A percentile compares a stretch with the other conserved stretches of the same genome.
phyloP scores from a whole-genome alignment of 2,329 filamentous ascomycete genomes.

The Xylaria sp. region DNA sequence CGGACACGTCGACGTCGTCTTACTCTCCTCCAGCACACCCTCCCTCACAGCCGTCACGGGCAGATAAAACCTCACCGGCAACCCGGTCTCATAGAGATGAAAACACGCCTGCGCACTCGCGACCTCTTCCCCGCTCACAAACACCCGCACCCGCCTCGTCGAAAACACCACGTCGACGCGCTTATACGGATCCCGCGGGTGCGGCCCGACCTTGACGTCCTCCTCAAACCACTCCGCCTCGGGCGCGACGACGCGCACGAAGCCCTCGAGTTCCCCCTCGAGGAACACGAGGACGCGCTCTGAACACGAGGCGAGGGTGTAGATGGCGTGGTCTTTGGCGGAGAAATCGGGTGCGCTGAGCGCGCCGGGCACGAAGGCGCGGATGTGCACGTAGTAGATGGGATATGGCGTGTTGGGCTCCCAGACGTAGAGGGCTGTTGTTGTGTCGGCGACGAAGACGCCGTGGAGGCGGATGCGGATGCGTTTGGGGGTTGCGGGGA shows the following conservation, averaged over 20 bases:
- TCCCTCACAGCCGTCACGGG: slow-evolving; percentile 47
- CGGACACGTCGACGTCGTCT: slow-evolving; percentile 53
- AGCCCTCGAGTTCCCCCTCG: slow-evolving; percentile 18
- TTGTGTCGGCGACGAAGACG: slow-evolving; percentile 32
- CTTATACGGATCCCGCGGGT: slow-evolving; percentile 64
- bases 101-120: slow-evolving; percentile 42
- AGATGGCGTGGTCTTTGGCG: slow-evolving; percentile 20
- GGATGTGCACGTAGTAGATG: slow-evolving; percentile 31
- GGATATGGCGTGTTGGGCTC: slow-evolving; percentile 34
- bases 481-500: slow-evolving; percentile 29
- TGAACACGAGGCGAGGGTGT: slow-evolving; percentile 8
- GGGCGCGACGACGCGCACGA: slow-evolving; percentile 25
- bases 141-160: slow-evolving; percentile 46
- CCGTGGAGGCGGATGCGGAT: slow-evolving; percentile 31
- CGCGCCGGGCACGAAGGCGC: slow-evolving; percentile 18
- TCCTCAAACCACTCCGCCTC: slow-evolving; percentile 46
- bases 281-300: slow-evolving; percentile 24
- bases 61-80: slow-evolving; percentile 56
- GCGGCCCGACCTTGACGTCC: slow-evolving; percentile 51
- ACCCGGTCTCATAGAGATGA: slow-evolving; percentile 56
- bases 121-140: slow-evolving; percentile 33
- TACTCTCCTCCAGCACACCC: slow-evolving; percentile 43
- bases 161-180: slow-evolving; percentile 57
- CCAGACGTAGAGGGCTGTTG: slow-evolving; percentile 34
- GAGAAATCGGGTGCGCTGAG: slow-evolving; percentile 1